Conservation (phyloP, 2,329 filamentous ascomycete genomes). For the Penicillium sp. region DNA sequence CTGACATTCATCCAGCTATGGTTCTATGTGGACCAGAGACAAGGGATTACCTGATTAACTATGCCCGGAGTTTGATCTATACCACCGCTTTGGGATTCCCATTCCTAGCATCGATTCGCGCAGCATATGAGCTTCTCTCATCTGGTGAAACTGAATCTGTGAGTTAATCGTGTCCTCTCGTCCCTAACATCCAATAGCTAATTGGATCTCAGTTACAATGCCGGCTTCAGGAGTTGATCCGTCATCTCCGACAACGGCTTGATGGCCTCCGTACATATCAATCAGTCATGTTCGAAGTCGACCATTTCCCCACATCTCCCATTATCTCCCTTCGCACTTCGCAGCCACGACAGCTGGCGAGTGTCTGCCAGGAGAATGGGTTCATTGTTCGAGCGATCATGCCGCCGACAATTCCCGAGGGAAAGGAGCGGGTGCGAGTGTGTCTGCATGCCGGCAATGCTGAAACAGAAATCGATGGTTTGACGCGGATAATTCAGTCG, state of each 20-base stretch:
- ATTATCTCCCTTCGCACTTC: constrained; percentile 64
- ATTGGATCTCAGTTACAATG: constrained; percentile 33
- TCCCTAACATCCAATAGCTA: background rate
- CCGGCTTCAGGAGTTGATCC: constrained; percentile 50
- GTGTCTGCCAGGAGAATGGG: constrained; percentile 57
- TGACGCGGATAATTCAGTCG: constrained; percentile 49
- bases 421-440: constrained; percentile 62
- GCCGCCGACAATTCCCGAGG: constrained; percentile 64
- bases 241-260: constrained; percentile 48
- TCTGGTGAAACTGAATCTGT: constrained; percentile 50
- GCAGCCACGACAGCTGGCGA: constrained; percentile 58
- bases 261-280: constrained; percentile 32
- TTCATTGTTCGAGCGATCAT: constrained; percentile 66
- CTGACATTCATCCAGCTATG: constrained; percentile 45
- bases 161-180: constrained; percentile 11
- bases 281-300: constrained; percentile 37
- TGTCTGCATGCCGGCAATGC: constrained; percentile 69
- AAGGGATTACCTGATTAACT: constrained; percentile 68
- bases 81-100: constrained; percentile 67
- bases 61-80: constrained; percentile 72
- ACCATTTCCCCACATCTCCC: constrained; percentile 54
- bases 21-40: constrained; percentile 61
- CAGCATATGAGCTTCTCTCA: constrained; percentile 57
- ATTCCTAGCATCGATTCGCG: constrained; percentile 57
- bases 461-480: constrained; percentile 52